phyloP scores from a whole-genome alignment of 2,329 filamentous ascomycete species.

The Dactylellina sp. region DNA sequence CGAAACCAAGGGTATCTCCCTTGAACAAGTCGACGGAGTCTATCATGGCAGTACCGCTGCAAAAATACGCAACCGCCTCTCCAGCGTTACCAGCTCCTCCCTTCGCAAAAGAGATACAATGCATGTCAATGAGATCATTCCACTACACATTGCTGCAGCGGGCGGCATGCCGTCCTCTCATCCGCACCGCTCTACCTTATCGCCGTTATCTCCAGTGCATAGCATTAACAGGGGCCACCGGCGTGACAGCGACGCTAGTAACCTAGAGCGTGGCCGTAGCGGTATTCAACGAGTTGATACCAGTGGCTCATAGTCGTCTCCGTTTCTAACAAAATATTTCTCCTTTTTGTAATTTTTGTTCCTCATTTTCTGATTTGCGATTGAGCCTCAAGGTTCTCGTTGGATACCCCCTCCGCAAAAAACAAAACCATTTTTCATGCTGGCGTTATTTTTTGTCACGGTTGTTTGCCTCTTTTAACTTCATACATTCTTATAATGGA shows the following conservation, averaged over 20 bases:
- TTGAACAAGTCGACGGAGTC: slow-evolving; percentile 77
- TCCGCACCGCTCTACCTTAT: slow-evolving; percentile 6
- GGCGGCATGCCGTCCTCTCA: slow-evolving; percentile 36
- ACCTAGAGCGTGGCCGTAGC: slow-evolving; percentile 39
- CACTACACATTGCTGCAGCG: slow-evolving; percentile 44
- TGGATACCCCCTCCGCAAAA: slow-evolving; percentile 52
- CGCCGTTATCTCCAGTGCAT: slow-evolving; percentile 44
- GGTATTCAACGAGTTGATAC: slow-evolving; percentile 50
- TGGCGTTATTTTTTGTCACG: slow-evolving; percentile 48
- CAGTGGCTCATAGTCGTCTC: slow-evolving; percentile 39
- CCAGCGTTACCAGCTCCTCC: slow-evolving; percentile 51
- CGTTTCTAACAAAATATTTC: slow-evolving; percentile 4
- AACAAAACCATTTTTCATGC: slow-evolving; percentile 31
- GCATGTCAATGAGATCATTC: slow-evolving; percentile 56
- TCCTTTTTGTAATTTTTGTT: slow-evolving; percentile 4
- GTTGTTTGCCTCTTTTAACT: slow-evolving; percentile 13
- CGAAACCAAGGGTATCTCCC: slow-evolving; percentile 80
- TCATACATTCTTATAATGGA: neutral
- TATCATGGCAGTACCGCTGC: slow-evolving; percentile 55
- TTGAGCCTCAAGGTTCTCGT: slow-evolving; percentile 27
- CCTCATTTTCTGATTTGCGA: slow-evolving; percentile 28
- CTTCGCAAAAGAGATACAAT: slow-evolving; percentile 45
- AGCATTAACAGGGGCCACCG: slow-evolving; percentile 22
- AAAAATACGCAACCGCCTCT: slow-evolving; percentile 56
- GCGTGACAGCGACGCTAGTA: slow-evolving; percentile 22